Evolutionary conservation across 2,329 filamentous ascomycete species (phyloP), one percentile per base, ranked within the genome.

Genomic region (Phyllosticta citribraziliensis): DNA sequence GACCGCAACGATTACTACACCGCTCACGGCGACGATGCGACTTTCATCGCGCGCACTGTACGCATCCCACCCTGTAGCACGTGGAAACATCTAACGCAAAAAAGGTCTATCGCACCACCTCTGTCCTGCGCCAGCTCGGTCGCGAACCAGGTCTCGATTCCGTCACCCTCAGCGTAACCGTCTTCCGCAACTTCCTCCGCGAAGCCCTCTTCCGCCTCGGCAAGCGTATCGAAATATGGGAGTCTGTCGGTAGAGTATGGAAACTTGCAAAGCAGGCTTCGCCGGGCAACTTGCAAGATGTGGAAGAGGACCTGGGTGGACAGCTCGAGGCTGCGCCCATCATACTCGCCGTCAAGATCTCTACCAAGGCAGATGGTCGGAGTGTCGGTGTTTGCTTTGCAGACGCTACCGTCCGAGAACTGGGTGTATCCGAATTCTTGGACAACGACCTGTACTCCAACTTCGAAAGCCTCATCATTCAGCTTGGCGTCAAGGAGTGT

Each of bases 371-470:
- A 1, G 93, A 97, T 72, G 89, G 88, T 5, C 83, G 94, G 54
- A 89, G 84, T 65, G 88, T 99, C 0, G 94, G 94, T 9, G 93
- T 99, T 5, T 97, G 94, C 75, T 99, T 99, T 71, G 95, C 94
- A 8, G 94, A 99, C 78, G 94, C 95, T 0, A 97, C 91, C 66
- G 93, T 97, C 25, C 84, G 94, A 57, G 94, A 99, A 77, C 82
- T 99, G 2, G 94, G 94, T 9, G 91, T 99, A 59, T 96, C 90
- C 79, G 95, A 99, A 72, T 99, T 99, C 66, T 83, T 96, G n/a
- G 94, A 99, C 79, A 99, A 97, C 70, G 94, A 99, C 71, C 81
- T 97, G 10, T 99, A 95, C 77, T 97, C 93, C 58, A 99, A 99
- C 73, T 95, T 99, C 66, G 94, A 99, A 76, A 91, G 92, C 2